Evolutionary conservation across 768 basidiomycete species (phyloP), one percentile per base, ranked within the genome.

Genomic region (Dentipellis sp.): DNA sequence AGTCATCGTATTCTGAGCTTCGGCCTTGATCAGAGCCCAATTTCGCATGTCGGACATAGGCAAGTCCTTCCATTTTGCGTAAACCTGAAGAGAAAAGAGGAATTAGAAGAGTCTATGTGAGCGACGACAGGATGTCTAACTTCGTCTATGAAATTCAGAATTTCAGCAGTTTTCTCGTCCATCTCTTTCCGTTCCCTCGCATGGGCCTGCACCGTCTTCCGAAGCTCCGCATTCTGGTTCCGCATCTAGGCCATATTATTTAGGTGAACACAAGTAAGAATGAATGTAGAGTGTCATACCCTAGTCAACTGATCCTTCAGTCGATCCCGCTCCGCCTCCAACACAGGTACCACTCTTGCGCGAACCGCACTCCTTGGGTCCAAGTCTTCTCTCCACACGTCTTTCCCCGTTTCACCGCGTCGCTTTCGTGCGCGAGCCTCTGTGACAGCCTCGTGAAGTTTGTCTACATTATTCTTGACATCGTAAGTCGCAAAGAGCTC

Each of bases 391-490:
- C 70, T 78, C 88, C 88, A 91, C 0, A 77, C 63, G 64, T 89
- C 85, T 12, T 75, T 77, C 0, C 73, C 60, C n/a, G 57, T 64
- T 23, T 68, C 69, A 3, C 67, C 75, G 7, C 75, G 74, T 48
- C 74, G 72, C 37, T 74, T 75, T 53, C 83, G 80, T 21, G 77
- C 64, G 66, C 83, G 59, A 0, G 87, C 88, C 35, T 88, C 87
- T 10, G 74, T 80, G 1, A 91, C 81, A 12, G 88, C 78, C 10
- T 75, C 74, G 58, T 91, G 87, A 11, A 91, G 74, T 3, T 74
- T 75, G 65, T 91, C 88, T 35, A 91, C 78, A 60, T 80, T 84
- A 47, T 84, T 81, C 60, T 80, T 79, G 1, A 86, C 81, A 52
- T 79, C 74, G 63, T 86, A 84, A 54, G 84, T 78, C 29, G 74